A percentile compares a stretch with the other conserved stretches of the same genome.
Conservation (phyloP, 805 yeast species). For the Wickerhamomyces ciferrii region DNA sequence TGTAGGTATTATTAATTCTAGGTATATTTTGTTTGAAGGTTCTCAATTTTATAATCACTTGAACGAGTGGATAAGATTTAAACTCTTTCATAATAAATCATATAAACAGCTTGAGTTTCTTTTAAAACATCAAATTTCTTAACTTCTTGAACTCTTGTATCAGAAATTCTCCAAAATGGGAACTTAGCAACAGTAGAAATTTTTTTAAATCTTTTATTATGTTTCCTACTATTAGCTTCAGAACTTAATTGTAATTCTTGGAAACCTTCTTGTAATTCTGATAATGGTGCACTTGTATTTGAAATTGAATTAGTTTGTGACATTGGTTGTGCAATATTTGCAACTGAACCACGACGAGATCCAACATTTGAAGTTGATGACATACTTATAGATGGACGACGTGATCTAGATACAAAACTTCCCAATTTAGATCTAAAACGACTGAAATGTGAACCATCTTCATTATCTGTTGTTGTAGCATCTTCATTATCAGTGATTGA, state of each 20-base stretch:
- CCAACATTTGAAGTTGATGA: not conserved
- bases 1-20: not conserved
- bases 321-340: not conserved
- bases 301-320: not conserved
- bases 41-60: too few relatives aligned
- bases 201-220: constrained; percentile 40
- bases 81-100: constrained; percentile 71
- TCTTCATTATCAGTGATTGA: constrained; percentile 6
- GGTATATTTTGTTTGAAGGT: not conserved
- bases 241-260: constrained; percentile 2
- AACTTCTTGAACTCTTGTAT: constrained; percentile 62
- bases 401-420: constrained; percentile 18
- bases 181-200: constrained; percentile 48
- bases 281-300: not conserved
- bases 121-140: constrained; percentile 49
- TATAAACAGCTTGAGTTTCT: constrained; percentile 75
- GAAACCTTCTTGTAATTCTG: constrained; percentile 1
- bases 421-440: constrained; percentile 18
- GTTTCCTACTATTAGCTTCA: constrained; percentile 2
- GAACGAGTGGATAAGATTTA: not conserved
- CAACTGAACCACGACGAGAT: constrained; percentile 11
- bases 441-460: constrained; percentile 15
- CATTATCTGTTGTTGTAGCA: constrained; percentile 4
- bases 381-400: constrained; percentile 13
- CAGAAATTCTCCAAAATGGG: constrained; percentile 87